Conservation (phyloP, 75 land plant genomes). For the Pinus albicaulis region DNA sequence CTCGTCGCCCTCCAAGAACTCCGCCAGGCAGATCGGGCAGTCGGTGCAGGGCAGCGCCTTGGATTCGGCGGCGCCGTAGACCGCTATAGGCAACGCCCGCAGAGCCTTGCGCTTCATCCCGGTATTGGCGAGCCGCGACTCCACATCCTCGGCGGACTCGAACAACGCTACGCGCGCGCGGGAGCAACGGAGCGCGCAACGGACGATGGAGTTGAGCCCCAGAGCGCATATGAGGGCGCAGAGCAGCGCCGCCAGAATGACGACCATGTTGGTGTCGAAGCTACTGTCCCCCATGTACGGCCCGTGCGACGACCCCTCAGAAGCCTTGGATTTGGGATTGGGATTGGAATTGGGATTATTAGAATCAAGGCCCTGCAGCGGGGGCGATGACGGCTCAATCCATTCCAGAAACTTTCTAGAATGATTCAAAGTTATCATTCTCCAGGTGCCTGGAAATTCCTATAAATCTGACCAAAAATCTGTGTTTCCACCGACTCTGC, state of each 20-base stretch:
- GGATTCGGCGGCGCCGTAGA: constrained; percentile 19
- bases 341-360: no score
- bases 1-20: constrained; percentile 47
- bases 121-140: constrained; percentile 15
- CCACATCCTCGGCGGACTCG: constrained; percentile 12
- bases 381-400: no score
- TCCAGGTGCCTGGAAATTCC: no score
- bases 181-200: constrained; percentile 44
- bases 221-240: constrained; percentile 59
- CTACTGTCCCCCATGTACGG: constrained; percentile 7
- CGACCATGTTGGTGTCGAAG: constrained; percentile 68
- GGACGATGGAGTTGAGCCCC: constrained; percentile 54
- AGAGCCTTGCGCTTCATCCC: constrained; percentile 51
- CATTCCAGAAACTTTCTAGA: no score
- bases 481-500: no score
- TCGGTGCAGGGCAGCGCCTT: constrained; percentile 17
- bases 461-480: no score
- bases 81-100: constrained; percentile 27
- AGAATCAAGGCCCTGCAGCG: no score
- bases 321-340: no score
- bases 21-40: constrained; percentile 66
- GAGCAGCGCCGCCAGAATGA: constrained; percentile 60
- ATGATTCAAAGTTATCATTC: no score
- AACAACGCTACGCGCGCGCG: constrained; percentile 8
- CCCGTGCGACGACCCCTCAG: no score